Conservation (phyloP, 2,329 filamentous ascomycete species). For the Apiospora koreana region DNA sequence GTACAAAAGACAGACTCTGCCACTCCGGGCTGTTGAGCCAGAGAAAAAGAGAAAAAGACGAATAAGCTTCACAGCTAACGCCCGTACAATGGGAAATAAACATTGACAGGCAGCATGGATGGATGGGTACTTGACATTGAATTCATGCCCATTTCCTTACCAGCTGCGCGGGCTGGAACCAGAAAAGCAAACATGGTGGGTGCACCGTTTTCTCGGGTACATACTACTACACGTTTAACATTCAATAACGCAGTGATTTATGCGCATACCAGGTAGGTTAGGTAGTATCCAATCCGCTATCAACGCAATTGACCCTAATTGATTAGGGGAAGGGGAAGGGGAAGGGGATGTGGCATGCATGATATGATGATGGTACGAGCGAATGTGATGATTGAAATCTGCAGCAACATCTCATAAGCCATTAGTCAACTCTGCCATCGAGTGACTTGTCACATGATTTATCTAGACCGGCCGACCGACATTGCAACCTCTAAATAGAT, state of each 20-base stretch:
- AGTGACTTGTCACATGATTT: constrained; percentile 2
- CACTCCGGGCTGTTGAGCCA: background rate
- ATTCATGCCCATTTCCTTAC: background rate
- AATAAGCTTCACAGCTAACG: constrained; percentile 4
- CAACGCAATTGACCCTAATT: background rate
- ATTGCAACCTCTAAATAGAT: background rate
- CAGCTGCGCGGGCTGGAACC: background rate
- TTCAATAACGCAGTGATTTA: background rate
- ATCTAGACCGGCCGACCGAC: constrained; percentile 1
- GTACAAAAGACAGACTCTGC: background rate
- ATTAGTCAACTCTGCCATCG: background rate
- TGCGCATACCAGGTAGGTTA: background rate
- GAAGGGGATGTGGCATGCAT: background rate
- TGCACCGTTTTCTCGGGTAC: background rate
- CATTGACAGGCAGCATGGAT: background rate
- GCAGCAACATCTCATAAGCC: background rate
- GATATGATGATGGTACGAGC: background rate
- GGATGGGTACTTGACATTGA: background rate
- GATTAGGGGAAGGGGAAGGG: background rate
- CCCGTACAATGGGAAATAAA: background rate
- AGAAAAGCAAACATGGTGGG: background rate
- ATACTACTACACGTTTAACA: too few relatives aligned
- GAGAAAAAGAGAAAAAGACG: background rate
- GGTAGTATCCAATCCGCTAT: background rate
- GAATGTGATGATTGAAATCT: background rate